Evolutionary conservation across 2,329 filamentous ascomycete species (phyloP), one percentile per base, ranked within the genome.

Genomic region (Fusarium albidum): DNA sequence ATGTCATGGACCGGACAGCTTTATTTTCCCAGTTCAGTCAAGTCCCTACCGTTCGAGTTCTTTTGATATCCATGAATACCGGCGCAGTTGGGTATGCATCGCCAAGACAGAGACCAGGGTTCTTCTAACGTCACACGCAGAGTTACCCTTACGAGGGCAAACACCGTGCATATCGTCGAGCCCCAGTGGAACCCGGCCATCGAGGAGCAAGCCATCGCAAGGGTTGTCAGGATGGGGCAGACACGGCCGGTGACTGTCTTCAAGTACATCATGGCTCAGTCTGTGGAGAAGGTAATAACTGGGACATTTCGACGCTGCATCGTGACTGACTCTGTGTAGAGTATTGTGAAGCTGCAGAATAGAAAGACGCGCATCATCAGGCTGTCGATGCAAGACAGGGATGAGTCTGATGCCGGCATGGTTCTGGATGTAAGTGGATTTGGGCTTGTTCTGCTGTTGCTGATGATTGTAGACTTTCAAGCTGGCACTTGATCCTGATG

Each of bases 1-100:
- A 15, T 1, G 3, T 28, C 3, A 2, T 1, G 0, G 52, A 42
- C 1, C 35, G 54, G 6, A 52, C 45, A 0, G 14, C 28, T 0
- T 14, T 52, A 1, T 12, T 57, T 0, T 4, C 14, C 3, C 12
- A 2, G 0, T 57, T 52, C 7, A 31, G 46, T 3, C 11, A 31
- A 9, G 10, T 6, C 21, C 31, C 1, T 3, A 1, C 1, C n/a
- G 4, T 57, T 0, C 41, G 32, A 3, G 40, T 57, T 0, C 54
- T 57, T 14, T 3, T 57, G 4, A 56, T 56, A 34, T 57, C 52
- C 2, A 57, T 57, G 2, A 52, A 46, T 11, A 54, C 51, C 4
- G 51, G 51, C 1, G 51, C 51, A 3, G 40, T 54, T 0, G 51
- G 51, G 51, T 25, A 38, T 4, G 15, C 4, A 2, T 7, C 21